These are phyloP conservation scores for Cyberlindnera mississippiensis DNA, from an alignment of 805 yeast genomes.

Conservation along the genomic window DNA sequence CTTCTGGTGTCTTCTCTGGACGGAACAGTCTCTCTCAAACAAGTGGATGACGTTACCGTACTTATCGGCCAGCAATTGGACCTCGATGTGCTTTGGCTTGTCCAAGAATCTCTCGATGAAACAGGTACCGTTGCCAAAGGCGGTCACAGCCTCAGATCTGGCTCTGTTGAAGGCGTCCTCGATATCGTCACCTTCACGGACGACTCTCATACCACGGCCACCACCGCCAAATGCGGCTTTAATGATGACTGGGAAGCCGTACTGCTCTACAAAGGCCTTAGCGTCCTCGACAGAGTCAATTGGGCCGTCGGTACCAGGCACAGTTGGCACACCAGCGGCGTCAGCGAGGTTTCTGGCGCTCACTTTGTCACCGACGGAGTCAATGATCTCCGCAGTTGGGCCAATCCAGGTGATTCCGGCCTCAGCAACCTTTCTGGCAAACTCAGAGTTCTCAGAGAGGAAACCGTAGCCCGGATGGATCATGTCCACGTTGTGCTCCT, in stretches of 20 bases:
- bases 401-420: conserved; percentile 96
- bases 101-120: conserved; percentile 94
- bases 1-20: conserved; percentile 98
- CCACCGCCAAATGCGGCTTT: conserved; percentile 99
- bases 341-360: conserved; percentile 87
- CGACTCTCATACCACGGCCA: conserved; percentile 99
- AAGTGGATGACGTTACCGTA: conserved; percentile 93
- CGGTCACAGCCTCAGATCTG: conserved; percentile 85
- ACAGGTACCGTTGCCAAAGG: conserved; percentile 99
- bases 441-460: conserved; percentile 85
- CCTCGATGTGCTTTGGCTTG: conserved; percentile 97
- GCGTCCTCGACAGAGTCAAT: conserved; percentile 81
- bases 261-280: conserved; percentile 64
- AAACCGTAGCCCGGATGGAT: conserved; percentile 94
- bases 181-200: conserved; percentile 90
- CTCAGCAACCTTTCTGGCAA: conserved; percentile 87
- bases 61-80: conserved; percentile 88
- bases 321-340: conserved; percentile 81
- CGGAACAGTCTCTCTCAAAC: conserved; percentile 99
- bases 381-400: conserved; percentile 83
- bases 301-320: conserved; percentile 98
- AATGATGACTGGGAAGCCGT: conserved; percentile 95
- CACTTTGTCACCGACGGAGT: conserved; percentile 95
- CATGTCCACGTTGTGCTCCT: conserved; percentile 73
- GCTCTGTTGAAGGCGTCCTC: conserved; percentile 93